Base-by-base conservation (phyloP, 371 early-diverging fungal genomes). In the Apophysomyces ossiformis region DNA sequence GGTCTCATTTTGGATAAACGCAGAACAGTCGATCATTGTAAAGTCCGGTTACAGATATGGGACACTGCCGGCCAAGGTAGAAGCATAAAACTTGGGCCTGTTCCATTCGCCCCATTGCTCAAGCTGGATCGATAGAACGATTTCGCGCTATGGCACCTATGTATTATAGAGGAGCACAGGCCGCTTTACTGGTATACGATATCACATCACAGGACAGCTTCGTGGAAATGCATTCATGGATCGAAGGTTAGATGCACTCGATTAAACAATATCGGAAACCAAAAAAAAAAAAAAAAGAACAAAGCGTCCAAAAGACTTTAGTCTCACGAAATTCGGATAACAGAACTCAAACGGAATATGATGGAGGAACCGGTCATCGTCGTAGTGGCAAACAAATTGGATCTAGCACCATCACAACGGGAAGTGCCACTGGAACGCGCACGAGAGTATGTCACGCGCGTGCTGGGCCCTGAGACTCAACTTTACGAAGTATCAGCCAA, bases 101-200 rank as follows among this genome's bases (percentile, higher is more conserved):
- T 8, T 44, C 1, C 57, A 13, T 39, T 37, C 12, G 26, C 44
- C 18, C 57, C 35, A 15, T 60, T 7, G 41, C 41, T 59, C 11
- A 32, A 47, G 62, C 36, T 43, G 44, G 37, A n/a, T 45, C 16
- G 18, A 44, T 66, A 82, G 89, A 89, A 71, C 82, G 87, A 60
- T 87, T 87, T 71, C 77, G 87, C 67, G 87, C 87, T 44, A 87
- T 87, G 88, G 89, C 92, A 45, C 90, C 89, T 47, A 89, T 91
- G 89, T 92, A 92, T 68, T 92, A 92, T 68, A 85, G 92, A 64
- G 92, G 92, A 2, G 89, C 90, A 37, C 87, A 85, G 61, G 89
- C 90, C 38, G 89, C 89, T 21, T 80, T 89, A 36, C 69, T 90
- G 26, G 89, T 89, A 50, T 90, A 50, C 86, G 92, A 71, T 54